Evolutionary conservation across 2,329 filamentous ascomycete genomes (phyloP).

Genomic region (Triangularia verruculosa): DNA sequence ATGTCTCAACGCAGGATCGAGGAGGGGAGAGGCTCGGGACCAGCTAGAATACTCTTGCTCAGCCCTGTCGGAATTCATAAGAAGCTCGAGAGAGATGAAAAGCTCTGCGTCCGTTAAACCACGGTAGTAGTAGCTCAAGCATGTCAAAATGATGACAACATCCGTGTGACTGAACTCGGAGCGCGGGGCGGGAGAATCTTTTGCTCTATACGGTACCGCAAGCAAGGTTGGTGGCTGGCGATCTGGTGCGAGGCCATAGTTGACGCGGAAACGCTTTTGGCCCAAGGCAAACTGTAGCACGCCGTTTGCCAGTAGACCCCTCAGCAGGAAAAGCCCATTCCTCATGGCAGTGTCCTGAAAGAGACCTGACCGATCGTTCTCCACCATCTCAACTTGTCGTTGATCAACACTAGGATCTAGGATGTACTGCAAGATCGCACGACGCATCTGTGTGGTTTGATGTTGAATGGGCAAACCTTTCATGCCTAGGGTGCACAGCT

Average conservation of each 20-base stretch:
- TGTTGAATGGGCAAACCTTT: constrained; percentile 41
- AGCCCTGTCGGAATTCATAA: constrained; percentile 56
- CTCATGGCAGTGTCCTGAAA: constrained; percentile 36
- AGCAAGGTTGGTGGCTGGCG: constrained; percentile 46
- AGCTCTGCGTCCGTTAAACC: constrained; percentile 52
- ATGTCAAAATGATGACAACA: constrained; percentile 62
- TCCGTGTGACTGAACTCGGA: constrained; percentile 69
- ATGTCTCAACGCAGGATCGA: constrained; percentile 46
- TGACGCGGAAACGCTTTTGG: constrained; percentile 65
- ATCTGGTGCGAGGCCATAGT: constrained; percentile 56
- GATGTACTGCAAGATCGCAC: constrained; percentile 39
- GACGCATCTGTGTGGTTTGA: constrained; percentile 34
- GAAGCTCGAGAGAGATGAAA: constrained; percentile 44
- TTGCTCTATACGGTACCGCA: constrained; percentile 60
- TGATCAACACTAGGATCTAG: constrained; percentile 32
- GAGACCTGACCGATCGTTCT: constrained; percentile 33
- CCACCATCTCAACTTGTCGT: constrained; percentile 35
- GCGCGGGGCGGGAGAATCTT: constrained; percentile 59
- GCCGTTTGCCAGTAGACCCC: constrained; percentile 59
- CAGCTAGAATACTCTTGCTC: constrained; percentile 54
- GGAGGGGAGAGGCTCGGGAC: constrained; percentile 41
- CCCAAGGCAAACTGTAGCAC: constrained; percentile 59
- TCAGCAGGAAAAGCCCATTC: constrained; percentile 51
- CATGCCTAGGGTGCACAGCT: constrained; percentile 45
- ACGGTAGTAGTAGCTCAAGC: constrained; percentile 64